Percentiles rank a stretch among this genome's conserved stretches.
Evolutionary conservation across 1,139 yeast species (phyloP).

Genomic region (Taiozyma onychis): DNA sequence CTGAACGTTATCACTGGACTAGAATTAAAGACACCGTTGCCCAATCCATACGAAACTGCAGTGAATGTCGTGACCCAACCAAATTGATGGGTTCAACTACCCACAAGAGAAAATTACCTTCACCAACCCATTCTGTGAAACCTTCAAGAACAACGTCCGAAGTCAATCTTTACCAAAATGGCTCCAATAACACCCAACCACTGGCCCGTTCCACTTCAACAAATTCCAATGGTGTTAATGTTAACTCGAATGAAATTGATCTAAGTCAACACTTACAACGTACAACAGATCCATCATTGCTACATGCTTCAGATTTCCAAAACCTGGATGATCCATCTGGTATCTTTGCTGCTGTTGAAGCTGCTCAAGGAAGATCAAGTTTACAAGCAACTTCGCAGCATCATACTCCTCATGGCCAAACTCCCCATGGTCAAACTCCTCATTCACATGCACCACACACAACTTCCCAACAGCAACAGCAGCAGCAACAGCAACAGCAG

Average conservation of each 20-base stretch:
- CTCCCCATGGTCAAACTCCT: not conserved
- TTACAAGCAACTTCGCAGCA: slow-evolving; percentile 3
- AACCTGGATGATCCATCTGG: slow-evolving; percentile 37
- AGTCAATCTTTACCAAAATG: not conserved
- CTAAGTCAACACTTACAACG: slow-evolving; percentile 33
- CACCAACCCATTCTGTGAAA: slow-evolving; percentile 15
- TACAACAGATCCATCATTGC: slow-evolving; percentile 22
- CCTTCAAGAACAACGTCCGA: slow-evolving; percentile 1
- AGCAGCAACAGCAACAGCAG: slow-evolving; percentile 1
- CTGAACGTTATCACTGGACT: slow-evolving; percentile 87
- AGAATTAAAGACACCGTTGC: slow-evolving; percentile 86
- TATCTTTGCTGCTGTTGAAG: slow-evolving; percentile 63
- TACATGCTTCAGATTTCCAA: slow-evolving; percentile 27
- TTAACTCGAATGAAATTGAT: slow-evolving; percentile 2
- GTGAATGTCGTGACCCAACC: slow-evolving; percentile 55
- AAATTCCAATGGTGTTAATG: slow-evolving; percentile 9
- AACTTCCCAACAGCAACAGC: not conserved
- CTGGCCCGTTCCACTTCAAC: slow-evolving; percentile 1
- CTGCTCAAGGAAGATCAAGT: slow-evolving; percentile 38
- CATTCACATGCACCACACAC: not conserved
- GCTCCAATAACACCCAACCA: not conserved
- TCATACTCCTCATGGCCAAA: not conserved
- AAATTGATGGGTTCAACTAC: slow-evolving; percentile 23
- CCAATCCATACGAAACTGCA: slow-evolving; percentile 70
- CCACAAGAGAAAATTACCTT: slow-evolving; percentile 14